These are phyloP conservation scores for Beauveria medogensis DNA, from an alignment of 2,329 filamentous ascomycete species.

Conservation along the genomic window DNA sequence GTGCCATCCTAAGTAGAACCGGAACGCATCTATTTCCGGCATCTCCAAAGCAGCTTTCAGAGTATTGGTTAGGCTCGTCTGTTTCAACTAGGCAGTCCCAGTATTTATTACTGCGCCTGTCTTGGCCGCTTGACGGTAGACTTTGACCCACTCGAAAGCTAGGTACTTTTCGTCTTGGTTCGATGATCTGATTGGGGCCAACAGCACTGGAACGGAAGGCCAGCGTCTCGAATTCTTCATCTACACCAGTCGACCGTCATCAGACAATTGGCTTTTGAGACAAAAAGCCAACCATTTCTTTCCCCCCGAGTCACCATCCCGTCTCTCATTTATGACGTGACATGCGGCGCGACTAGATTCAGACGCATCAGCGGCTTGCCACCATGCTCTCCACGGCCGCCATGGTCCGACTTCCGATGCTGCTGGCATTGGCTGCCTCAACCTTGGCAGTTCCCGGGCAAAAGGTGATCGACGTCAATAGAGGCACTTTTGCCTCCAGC, in stretches of 20 bases:
- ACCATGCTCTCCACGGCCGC: background rate
- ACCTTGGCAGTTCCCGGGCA: background rate
- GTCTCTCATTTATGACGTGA: background rate
- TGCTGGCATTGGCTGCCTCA: background rate
- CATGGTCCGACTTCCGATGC: constrained; percentile 2
- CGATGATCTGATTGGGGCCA: constrained; percentile 1
- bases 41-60: background rate
- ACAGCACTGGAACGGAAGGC: background rate
- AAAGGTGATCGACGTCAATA: background rate
- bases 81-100: background rate
- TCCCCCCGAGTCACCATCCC: too few species aligned
- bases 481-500: background rate
- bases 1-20: background rate
- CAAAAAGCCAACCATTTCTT: too few species aligned
- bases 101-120: background rate
- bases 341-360: constrained; percentile 4
- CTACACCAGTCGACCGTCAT: background rate
- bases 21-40: background rate
- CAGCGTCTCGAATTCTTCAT: background rate
- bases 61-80: background rate
- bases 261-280: background rate
- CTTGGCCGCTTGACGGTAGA: background rate
- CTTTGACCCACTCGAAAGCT: constrained; percentile 7
- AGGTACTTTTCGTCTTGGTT: background rate
- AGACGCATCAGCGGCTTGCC: background rate